Evolutionary conservation across 1,284 basidiomycete genomes (phyloP).

Genomic region (Heterobasidion irregulare): DNA sequence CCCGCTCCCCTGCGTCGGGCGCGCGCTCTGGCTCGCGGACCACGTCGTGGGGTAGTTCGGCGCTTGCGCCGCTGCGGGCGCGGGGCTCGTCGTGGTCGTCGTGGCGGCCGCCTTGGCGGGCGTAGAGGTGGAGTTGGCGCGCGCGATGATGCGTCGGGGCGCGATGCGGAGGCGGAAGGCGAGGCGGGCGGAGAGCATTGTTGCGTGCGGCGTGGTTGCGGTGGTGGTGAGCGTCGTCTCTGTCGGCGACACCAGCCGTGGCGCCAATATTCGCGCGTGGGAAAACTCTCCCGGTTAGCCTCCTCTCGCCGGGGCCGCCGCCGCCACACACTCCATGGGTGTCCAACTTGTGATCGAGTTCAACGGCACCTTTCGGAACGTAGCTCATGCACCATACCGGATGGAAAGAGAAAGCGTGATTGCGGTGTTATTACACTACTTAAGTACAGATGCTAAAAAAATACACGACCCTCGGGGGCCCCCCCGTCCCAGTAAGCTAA

Average conservation of each 20-base stretch:
- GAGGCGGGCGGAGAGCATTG: slow-evolving; percentile 10
- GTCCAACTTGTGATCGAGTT: too few species aligned
- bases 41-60: slow-evolving; percentile 74
- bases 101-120: neutral
- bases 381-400: too few species aligned
- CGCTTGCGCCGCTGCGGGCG: slow-evolving; percentile 49
- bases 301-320: neutral
- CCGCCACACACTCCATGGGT: too few species aligned
- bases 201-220: neutral
- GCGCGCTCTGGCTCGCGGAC: slow-evolving; percentile 66
- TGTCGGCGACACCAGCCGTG: neutral
- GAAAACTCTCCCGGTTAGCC: neutral
- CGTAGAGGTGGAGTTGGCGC: slow-evolving; percentile 5
- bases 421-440: too few species aligned
- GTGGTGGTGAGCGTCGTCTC: neutral
- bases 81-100: slow-evolving; percentile 7
- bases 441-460: too few species aligned
- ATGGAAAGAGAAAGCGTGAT: too few species aligned
- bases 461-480: too few species aligned
- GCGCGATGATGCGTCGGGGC: slow-evolving; percentile 1
- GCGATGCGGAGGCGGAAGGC: slow-evolving; percentile 5
- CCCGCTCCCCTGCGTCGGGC: slow-evolving; percentile 44
- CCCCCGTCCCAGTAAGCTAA: too few species aligned
- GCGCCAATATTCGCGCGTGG: neutral
- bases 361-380: too few species aligned